phyloP scores from a whole-genome alignment of 169 alveolate genomes.

The Plasmodium inui region DNA sequence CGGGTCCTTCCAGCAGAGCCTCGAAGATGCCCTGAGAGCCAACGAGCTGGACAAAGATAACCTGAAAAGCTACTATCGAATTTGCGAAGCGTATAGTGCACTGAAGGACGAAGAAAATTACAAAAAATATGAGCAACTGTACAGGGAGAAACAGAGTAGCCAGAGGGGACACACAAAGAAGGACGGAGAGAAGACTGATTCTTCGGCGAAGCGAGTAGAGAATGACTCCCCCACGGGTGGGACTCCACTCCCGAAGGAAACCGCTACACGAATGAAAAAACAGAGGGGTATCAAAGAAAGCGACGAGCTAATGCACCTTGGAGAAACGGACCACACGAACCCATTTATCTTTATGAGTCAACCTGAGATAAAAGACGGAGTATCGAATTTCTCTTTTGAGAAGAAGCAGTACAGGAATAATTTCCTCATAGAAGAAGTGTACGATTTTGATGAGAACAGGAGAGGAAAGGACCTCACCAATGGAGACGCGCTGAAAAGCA shows the following conservation, averaged over 20 bases:
- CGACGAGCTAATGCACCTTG: slow-evolving; percentile 14
- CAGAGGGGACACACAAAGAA: background rate
- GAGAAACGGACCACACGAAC: slow-evolving; percentile 23
- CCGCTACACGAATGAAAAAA: background rate
- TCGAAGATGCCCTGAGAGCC: slow-evolving; percentile 54
- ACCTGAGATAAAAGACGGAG: background rate
- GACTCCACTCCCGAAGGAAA: background rate
- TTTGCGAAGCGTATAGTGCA: slow-evolving; percentile 52
- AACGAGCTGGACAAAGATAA: slow-evolving; percentile 34
- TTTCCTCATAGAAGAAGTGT: slow-evolving; percentile 57
- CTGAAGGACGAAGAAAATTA: slow-evolving; percentile 36
- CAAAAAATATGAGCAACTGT: slow-evolving; percentile 17
- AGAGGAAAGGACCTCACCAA: background rate
- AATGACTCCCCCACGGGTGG: background rate
- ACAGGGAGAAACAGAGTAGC: slow-evolving; percentile 5
- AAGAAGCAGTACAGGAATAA: slow-evolving; percentile 31
- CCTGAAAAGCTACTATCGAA: slow-evolving; percentile 49
- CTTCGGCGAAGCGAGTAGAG: background rate
- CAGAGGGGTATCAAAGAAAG: slow-evolving; percentile 10
- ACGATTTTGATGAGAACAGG: slow-evolving; percentile 29
- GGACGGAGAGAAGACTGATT: background rate
- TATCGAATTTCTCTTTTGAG: slow-evolving; percentile 14
- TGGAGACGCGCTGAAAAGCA: background rate
- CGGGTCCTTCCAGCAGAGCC: slow-evolving; percentile 33
- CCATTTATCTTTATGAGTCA: slow-evolving; percentile 17